A percentile compares a stretch with the other conserved stretches of the same genome.
These are phyloP conservation scores for Pleurotus pulmonarius DNA, from an alignment of 768 basidiomycete genomes.

Conservation along the genomic window DNA sequence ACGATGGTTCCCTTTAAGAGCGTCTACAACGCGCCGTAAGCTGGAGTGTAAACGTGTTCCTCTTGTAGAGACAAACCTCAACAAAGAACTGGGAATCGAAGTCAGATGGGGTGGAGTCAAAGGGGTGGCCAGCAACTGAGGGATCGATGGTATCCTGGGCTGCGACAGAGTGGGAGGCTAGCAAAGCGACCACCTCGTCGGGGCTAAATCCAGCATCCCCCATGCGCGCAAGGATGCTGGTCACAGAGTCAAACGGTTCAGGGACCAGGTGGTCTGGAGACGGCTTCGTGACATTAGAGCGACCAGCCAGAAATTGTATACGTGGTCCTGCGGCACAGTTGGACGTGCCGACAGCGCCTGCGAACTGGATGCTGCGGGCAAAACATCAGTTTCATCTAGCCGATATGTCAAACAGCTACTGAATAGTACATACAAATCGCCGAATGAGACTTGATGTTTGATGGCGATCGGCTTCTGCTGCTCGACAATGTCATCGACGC, in stretches of 20 bases:
- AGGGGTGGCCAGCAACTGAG: slow-evolving; percentile 17
- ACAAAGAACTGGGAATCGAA: slow-evolving; percentile 30
- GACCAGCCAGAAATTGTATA: slow-evolving; percentile 34
- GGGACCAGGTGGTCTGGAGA: slow-evolving; percentile 29
- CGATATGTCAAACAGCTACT: background rate
- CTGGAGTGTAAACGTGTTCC: background rate
- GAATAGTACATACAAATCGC: slow-evolving; percentile 27
- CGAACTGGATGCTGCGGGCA: slow-evolving; percentile 26
- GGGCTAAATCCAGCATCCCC: slow-evolving; percentile 29
- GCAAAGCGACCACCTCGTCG: slow-evolving; percentile 29
- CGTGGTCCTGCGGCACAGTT: slow-evolving; percentile 38
- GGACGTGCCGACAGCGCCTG: slow-evolving; percentile 28
- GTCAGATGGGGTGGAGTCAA: slow-evolving; percentile 24
- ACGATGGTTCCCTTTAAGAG: slow-evolving; percentile 20
- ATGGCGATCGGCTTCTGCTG: slow-evolving; percentile 24
- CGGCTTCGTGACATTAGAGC: slow-evolving; percentile 20
- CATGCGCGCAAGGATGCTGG: slow-evolving; percentile 24
- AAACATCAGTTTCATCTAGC: background rate
- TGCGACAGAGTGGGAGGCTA: slow-evolving; percentile 26
- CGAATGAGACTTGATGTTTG: slow-evolving; percentile 26
- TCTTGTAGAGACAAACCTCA: slow-evolving; percentile 12
- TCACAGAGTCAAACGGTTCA: slow-evolving; percentile 26
- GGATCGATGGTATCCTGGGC: slow-evolving; percentile 17
- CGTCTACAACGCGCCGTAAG: slow-evolving; percentile 12
- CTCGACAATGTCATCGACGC: slow-evolving; percentile 28